A percentile compares a stretch with the other conserved stretches of the same genome.
These are phyloP conservation scores for Mycosphaerella arachidis DNA, from an alignment of 2,329 filamentous ascomycete species.

Conservation along the genomic window DNA sequence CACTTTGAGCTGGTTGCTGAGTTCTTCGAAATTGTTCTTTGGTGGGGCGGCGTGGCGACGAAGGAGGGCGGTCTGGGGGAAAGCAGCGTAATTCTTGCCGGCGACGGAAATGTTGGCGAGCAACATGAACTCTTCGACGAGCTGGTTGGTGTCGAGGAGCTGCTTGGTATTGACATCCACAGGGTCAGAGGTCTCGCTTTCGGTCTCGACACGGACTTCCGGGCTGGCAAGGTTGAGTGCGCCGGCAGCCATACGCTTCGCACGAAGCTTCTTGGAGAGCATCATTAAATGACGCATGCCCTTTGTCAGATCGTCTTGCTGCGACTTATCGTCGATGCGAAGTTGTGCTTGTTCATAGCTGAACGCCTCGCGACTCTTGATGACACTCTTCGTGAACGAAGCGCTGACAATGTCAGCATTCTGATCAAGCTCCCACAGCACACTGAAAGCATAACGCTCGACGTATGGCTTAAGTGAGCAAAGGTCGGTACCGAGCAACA, in stretches of 20 bases:
- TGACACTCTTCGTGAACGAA: slow-evolving; percentile 96
- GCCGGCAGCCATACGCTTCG: slow-evolving; percentile 94
- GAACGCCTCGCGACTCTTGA: slow-evolving; percentile 92
- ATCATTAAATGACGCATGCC: slow-evolving; percentile 83
- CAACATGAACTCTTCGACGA: slow-evolving; percentile 99
- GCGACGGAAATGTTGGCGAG: slow-evolving; percentile 96
- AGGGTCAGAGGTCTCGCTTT: slow-evolving; percentile 92
- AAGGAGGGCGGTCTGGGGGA: slow-evolving; percentile 91
- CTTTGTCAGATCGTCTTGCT: slow-evolving; percentile 81
- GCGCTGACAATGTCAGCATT: slow-evolving; percentile 79
- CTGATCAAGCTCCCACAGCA: slow-evolving; percentile 72
- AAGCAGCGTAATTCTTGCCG: slow-evolving; percentile 80
- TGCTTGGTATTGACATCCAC: slow-evolving; percentile 95
- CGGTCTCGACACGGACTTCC: slow-evolving; percentile 91
- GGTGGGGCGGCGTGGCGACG: slow-evolving; percentile 89
- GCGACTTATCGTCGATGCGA: slow-evolving; percentile 81
- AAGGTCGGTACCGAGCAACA: slow-evolving; percentile 89
- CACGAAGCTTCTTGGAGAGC: slow-evolving; percentile 87
- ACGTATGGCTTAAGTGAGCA: slow-evolving; percentile 97
- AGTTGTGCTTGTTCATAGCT: slow-evolving; percentile 96
- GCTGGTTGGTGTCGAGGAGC: slow-evolving; percentile 88
- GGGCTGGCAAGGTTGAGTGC: slow-evolving; percentile 95
- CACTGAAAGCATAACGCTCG: slow-evolving; percentile 61
- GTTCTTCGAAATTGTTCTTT: slow-evolving; percentile 93
- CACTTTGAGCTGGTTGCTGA: slow-evolving; percentile 82